Conservation (phyloP, 495 filamentous ascomycete species). For the Aspergillus leporis region DNA sequence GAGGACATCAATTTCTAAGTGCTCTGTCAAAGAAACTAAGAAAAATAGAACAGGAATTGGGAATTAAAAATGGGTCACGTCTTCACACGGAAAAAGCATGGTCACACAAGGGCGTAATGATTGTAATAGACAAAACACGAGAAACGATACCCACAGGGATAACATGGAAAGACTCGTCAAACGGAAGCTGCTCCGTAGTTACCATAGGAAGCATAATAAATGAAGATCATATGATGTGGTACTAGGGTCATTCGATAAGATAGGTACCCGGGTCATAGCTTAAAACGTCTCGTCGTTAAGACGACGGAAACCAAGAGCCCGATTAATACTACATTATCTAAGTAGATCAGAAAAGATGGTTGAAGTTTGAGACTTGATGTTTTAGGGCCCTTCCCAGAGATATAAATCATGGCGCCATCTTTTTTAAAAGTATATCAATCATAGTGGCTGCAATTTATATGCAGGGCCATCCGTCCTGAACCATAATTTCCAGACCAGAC, state of each 20-base stretch:
- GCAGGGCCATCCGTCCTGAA: conserved; percentile 30
- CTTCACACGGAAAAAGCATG: neutral
- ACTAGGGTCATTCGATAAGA: conserved; percentile 2
- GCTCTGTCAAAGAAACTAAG: neutral
- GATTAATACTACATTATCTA: neutral
- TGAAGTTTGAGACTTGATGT: conserved; percentile 23
- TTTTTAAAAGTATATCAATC: conserved; percentile 49
- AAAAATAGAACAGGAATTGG: conserved; percentile 1
- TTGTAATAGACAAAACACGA: conserved; percentile 15
- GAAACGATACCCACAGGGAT: conserved; percentile 15
- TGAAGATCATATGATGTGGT: conserved; percentile 2
- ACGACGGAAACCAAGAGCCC: neutral
- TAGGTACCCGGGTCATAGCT: neutral
- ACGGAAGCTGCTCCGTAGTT: neutral
- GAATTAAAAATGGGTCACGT: neutral
- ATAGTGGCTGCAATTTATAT: conserved; percentile 36
- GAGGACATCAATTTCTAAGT: conserved; percentile 68
- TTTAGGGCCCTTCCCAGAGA: conserved; percentile 29
- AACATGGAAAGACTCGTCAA: neutral
- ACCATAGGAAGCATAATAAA: neutral
- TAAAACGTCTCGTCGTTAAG: neutral
- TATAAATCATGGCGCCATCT: conserved; percentile 48
- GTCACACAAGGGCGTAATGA: conserved; percentile 3
- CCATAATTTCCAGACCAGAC: conserved; percentile 43
- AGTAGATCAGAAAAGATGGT: neutral